These are phyloP conservation scores for Erysimum cheiranthoides DNA, from an alignment of 345 rosid genomes.

Conservation along the genomic window DNA sequence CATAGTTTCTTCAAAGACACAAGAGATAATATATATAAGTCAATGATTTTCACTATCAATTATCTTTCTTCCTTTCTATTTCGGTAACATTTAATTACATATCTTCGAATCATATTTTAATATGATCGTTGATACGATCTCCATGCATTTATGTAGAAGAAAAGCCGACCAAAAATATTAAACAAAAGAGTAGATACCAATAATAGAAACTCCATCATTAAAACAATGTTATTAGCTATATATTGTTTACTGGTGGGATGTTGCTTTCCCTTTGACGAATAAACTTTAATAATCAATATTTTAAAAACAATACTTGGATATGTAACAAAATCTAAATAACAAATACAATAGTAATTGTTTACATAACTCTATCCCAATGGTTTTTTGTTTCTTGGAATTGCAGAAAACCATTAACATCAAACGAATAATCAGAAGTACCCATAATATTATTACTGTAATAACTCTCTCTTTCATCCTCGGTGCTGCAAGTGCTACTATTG, in stretches of 20 bases:
- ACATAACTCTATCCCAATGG: constrained; percentile 35
- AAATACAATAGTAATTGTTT: not conserved
- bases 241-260: constrained; percentile 33
- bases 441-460: constrained; percentile 48
- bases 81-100: not conserved
- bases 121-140: constrained; percentile 13
- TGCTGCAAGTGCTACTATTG: constrained; percentile 53
- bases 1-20: not conserved
- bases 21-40: not conserved
- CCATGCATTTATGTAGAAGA: constrained; percentile 24
- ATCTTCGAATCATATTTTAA: constrained; percentile 1
- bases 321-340: constrained; percentile 18
- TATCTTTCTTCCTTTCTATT: constrained; percentile 1
- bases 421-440: constrained; percentile 48
- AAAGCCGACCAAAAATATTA: constrained; percentile 29
- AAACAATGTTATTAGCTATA: constrained; percentile 20
- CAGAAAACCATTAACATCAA: constrained; percentile 51
- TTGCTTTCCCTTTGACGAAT: constrained; percentile 33
- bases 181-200: constrained; percentile 39
- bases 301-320: constrained; percentile 12
- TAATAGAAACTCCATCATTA: constrained; percentile 42
- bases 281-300: not conserved
- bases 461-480: constrained; percentile 71
- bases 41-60: not conserved
- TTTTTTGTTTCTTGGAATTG: constrained; percentile 45